Evolutionary conservation across 1,284 basidiomycete genomes (phyloP).

Genomic region (Butyriboletus appendiculatus): DNA sequence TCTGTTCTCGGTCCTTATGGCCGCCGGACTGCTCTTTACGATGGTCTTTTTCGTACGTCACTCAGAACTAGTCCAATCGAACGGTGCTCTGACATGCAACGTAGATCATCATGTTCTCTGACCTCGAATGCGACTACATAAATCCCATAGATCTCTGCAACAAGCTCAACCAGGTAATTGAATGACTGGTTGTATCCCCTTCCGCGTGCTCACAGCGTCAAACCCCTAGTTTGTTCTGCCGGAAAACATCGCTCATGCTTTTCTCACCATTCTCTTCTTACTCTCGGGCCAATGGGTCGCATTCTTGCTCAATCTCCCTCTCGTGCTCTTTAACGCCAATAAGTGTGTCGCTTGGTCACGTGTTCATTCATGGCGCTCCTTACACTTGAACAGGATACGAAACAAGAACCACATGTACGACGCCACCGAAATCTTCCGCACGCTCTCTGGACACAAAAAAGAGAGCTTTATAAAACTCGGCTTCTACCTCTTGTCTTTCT

Average conservation of each 20-base stretch:
- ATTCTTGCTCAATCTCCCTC: slow-evolving; percentile 89
- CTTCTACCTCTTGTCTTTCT: slow-evolving; percentile 93
- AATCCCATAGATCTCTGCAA: slow-evolving; percentile 99
- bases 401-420: slow-evolving; percentile 98
- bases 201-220: not conserved
- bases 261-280: slow-evolving; percentile 88
- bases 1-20: slow-evolving; percentile 90
- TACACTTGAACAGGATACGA: slow-evolving; percentile 65
- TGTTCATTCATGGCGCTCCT: not conserved
- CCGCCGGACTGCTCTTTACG: slow-evolving; percentile 91
- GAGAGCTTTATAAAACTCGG: slow-evolving; percentile 97
- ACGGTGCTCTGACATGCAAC: slow-evolving; percentile 1
- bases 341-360: slow-evolving; percentile 62
- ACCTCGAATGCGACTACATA: slow-evolving; percentile 98
- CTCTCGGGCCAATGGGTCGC: slow-evolving; percentile 95
- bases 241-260: slow-evolving; percentile 94
- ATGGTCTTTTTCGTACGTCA: slow-evolving; percentile 96
- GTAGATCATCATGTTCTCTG: slow-evolving; percentile 99
- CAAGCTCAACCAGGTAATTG: slow-evolving; percentile 93
- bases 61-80: not conserved
- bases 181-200: not conserved
- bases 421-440: slow-evolving; percentile 98
- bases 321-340: slow-evolving; percentile 92
- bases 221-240: slow-evolving; percentile 88
- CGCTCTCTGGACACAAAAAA: slow-evolving; percentile 93